Evolutionary conservation across 2,329 filamentous ascomycete genomes (phyloP).

Genomic region (Cercospora sojina): DNA sequence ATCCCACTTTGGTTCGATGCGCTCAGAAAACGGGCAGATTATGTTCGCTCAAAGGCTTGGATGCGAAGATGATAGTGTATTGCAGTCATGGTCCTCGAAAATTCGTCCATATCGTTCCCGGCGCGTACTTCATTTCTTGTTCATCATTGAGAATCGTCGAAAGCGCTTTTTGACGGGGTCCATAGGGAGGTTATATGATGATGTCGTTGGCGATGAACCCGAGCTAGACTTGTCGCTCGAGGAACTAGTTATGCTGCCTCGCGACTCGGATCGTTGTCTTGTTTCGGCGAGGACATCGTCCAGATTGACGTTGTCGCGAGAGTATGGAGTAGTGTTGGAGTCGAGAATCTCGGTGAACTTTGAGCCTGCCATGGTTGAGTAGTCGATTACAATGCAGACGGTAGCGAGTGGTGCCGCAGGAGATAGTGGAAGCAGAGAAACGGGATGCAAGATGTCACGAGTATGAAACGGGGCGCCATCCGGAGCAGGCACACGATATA

Average conservation of each 20-base stretch:
- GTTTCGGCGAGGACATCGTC: conserved; percentile 39
- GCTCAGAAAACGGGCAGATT: not conserved
- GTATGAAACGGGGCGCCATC: not conserved
- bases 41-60: not conserved
- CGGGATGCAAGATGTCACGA: not conserved
- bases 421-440: not conserved
- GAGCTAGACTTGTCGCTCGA: conserved; percentile 22
- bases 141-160: conserved; percentile 24
- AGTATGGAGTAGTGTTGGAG: conserved; percentile 31
- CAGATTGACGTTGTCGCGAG: conserved; percentile 38
- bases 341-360: conserved; percentile 42
- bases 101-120: not conserved
- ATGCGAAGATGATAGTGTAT: not conserved
- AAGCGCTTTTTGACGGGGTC: conserved; percentile 21
- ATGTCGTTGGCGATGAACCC: conserved; percentile 13
- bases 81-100: not conserved
- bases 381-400: not conserved
- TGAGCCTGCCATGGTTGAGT: conserved; percentile 33
- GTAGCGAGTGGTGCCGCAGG: not conserved
- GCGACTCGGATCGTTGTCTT: conserved; percentile 34
- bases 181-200: conserved; percentile 11
- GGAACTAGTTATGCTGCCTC: conserved; percentile 27
- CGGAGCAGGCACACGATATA: conserved; percentile 8
- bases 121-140: conserved; percentile 6
- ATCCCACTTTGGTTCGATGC: not conserved